phyloP scores from a whole-genome alignment of 2,329 filamentous ascomycete genomes.

The Paraphaeosphaeria sporulosa region DNA sequence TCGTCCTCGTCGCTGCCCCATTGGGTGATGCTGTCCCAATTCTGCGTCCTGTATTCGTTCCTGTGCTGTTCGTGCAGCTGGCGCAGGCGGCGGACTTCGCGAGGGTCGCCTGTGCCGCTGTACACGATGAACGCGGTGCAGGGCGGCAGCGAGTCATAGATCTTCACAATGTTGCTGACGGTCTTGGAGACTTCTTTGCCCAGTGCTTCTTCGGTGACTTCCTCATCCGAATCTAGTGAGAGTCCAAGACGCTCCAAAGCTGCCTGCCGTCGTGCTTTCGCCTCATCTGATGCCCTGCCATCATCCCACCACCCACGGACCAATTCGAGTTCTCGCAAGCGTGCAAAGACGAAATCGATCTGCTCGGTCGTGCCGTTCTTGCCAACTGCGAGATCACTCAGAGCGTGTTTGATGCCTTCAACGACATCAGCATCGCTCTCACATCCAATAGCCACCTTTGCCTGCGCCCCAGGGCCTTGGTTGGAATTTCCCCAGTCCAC shows the following conservation, averaged over 20 bases:
- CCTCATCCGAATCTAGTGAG: conserved; percentile 24
- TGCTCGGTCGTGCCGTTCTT: conserved; percentile 58
- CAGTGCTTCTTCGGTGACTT: conserved; percentile 45
- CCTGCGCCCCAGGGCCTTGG: conserved; percentile 65
- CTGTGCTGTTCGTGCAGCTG: conserved; percentile 63
- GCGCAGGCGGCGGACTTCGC: conserved; percentile 64
- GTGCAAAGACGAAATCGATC: conserved; percentile 69
- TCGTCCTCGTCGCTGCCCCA: conserved; percentile 72
- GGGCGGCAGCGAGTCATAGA: conserved; percentile 64
- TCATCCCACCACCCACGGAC: conserved; percentile 68
- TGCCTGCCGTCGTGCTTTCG: conserved; percentile 37
- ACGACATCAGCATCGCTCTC: conserved; percentile 65
- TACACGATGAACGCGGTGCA: conserved; percentile 70
- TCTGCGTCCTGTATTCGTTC: conserved; percentile 65
- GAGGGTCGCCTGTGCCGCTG: conserved; percentile 69
- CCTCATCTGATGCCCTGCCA: conserved; percentile 50
- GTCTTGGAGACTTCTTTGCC: conserved; percentile 58
- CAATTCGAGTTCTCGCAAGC: conserved; percentile 67
- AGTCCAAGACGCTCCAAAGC: conserved; percentile 37
- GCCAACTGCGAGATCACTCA: conserved; percentile 56
- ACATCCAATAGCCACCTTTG: conserved; percentile 64
- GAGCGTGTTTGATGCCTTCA: conserved; percentile 60
- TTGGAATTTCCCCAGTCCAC: conserved; percentile 89
- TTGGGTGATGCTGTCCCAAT: conserved; percentile 70
- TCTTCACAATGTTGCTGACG: conserved; percentile 57